Percentiles rank a stretch among this genome's conserved stretches.
Evolutionary conservation across 352 stramenopile species (phyloP).

Genomic region (Thraustochytrium striatum): DNA sequence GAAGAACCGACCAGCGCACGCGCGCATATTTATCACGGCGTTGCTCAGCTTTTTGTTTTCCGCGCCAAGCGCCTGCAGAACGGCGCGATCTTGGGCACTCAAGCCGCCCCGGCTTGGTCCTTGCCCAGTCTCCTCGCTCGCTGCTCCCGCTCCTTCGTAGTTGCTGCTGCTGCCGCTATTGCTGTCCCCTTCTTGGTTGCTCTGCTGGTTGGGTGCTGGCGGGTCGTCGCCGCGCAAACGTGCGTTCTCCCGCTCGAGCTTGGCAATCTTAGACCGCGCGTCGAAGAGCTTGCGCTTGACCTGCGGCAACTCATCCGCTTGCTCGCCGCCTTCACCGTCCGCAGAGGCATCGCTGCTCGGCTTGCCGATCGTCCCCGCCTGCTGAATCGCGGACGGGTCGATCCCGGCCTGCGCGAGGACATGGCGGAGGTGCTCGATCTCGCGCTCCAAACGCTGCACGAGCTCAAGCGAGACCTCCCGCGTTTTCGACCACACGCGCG

Average conservation of each 20-base stretch:
- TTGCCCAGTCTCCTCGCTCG: no score
- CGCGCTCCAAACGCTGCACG: conserved; percentile 75
- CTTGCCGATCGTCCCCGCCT: conserved; percentile 15
- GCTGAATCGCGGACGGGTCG: conserved; percentile 3
- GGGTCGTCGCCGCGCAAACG: conserved; percentile 63
- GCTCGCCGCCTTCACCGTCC: background rate
- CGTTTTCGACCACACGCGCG: conserved; percentile 68
- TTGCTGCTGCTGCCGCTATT: conserved; percentile 11
- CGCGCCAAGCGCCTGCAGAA: no score
- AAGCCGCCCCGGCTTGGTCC: no score
- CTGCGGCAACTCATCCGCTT: background rate
- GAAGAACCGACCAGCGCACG: background rate
- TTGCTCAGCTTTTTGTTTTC: no score
- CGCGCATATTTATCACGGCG: background rate
- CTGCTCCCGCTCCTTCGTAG: background rate
- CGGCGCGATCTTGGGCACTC: no score
- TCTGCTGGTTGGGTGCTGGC: conserved; percentile 12
- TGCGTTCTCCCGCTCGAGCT: conserved; percentile 64
- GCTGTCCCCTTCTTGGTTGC: conserved; percentile 33
- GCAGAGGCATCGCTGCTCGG: background rate
- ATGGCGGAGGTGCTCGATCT: conserved; percentile 70
- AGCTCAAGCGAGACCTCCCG: conserved; percentile 73
- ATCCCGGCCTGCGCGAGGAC: conserved; percentile 58
- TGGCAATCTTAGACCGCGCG: conserved; percentile 65
- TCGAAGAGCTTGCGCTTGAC: conserved; percentile 19